These are phyloP conservation scores for Fusarium burgessii DNA, from an alignment of 2,329 filamentous ascomycete species.

Conservation along the genomic window DNA sequence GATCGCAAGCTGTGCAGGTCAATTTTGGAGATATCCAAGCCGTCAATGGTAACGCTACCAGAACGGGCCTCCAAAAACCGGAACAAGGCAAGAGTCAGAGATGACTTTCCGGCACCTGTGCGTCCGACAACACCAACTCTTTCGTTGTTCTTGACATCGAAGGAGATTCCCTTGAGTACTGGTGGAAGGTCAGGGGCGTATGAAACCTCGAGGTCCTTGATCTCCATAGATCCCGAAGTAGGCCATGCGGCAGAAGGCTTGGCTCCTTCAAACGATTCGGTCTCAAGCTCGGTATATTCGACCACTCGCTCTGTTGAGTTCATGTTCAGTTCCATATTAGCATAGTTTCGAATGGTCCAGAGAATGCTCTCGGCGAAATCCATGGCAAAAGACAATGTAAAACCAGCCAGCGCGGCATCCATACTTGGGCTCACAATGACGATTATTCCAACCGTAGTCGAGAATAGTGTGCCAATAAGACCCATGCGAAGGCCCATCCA, in stretches of 20 bases:
- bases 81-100: constrained; percentile 80
- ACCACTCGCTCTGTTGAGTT: constrained; percentile 81
- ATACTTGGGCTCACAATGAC: constrained; percentile 72
- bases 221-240: constrained; percentile 76
- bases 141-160: constrained; percentile 74
- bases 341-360: constrained; percentile 75
- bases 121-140: constrained; percentile 82
- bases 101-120: constrained; percentile 83
- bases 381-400: constrained; percentile 79
- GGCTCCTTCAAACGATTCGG: constrained; percentile 72
- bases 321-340: constrained; percentile 81
- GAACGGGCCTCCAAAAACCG: constrained; percentile 78
- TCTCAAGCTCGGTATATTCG: constrained; percentile 78
- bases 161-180: constrained; percentile 76
- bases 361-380: constrained; percentile 74
- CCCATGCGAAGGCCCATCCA: constrained; percentile 83
- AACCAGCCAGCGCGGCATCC: constrained; percentile 78
- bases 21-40: constrained; percentile 79
- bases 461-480: constrained; percentile 76
- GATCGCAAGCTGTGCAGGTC: constrained; percentile 76
- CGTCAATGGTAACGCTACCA: constrained; percentile 77
- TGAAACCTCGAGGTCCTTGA: constrained; percentile 76
- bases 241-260: constrained; percentile 80
- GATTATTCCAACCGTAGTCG: constrained; percentile 72
- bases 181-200: constrained; percentile 79